Evolutionary conservation across 2,329 filamentous ascomycete genomes (phyloP).

Genomic region (Aspergillus pseudoterreus): DNA sequence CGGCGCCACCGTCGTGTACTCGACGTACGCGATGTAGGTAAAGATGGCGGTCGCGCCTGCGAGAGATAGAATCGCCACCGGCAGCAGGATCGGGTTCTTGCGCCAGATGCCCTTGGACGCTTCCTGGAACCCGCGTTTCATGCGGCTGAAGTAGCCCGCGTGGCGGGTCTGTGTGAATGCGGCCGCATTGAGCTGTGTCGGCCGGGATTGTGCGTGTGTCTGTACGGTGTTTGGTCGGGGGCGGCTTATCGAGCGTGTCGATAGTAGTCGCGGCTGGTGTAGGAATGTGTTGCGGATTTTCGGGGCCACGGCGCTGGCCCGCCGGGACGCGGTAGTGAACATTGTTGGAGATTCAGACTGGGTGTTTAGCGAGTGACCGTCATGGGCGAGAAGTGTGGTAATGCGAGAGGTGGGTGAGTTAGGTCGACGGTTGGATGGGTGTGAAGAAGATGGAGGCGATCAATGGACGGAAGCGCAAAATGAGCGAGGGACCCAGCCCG

Average conservation of each 20-base stretch:
- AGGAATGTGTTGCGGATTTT: slow-evolving; percentile 10
- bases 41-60: slow-evolving; percentile 33
- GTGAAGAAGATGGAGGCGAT: background rate
- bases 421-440: background rate
- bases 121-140: slow-evolving; percentile 31
- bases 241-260: slow-evolving; percentile 8
- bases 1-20: slow-evolving; percentile 39
- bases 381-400: background rate
- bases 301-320: slow-evolving; percentile 23
- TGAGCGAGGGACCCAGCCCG: background rate
- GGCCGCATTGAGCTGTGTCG: slow-evolving; percentile 7
- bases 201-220: background rate
- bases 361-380: background rate
- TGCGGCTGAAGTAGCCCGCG: slow-evolving; percentile 26
- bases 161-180: slow-evolving; percentile 17
- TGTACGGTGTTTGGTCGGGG: background rate
- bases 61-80: slow-evolving; percentile 38
- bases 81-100: slow-evolving; percentile 42
- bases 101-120: slow-evolving; percentile 39
- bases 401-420: background rate
- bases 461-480: background rate
- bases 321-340: slow-evolving; percentile 27
- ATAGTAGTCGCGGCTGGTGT: slow-evolving; percentile 9
- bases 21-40: slow-evolving; percentile 41
- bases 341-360: slow-evolving; percentile 9